These are phyloP conservation scores for Vinca minor DNA, from an alignment of 257 asterid genomes.

Conservation along the genomic window DNA sequence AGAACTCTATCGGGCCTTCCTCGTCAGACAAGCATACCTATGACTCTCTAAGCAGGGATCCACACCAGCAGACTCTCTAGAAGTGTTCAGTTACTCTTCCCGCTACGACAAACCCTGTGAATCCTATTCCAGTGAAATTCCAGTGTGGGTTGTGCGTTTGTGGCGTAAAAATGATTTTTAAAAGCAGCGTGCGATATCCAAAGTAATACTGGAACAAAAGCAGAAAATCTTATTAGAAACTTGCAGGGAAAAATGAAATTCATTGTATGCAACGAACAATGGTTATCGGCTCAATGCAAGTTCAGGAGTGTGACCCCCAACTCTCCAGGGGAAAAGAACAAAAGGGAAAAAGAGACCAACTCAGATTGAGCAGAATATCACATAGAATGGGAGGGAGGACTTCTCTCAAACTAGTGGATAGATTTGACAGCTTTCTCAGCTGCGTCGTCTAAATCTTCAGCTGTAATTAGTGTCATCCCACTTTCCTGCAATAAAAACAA, in stretches of 20 bases:
- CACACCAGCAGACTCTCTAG: no score
- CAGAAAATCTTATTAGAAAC: conserved; percentile 10
- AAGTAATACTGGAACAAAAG: not conserved
- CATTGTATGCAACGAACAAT: not conserved
- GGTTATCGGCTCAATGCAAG: not conserved
- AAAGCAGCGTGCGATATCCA: no score
- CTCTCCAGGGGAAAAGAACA: not conserved
- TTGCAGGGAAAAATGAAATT: not conserved
- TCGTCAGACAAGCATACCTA: no score
- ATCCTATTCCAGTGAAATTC: no score
- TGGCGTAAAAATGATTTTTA: no score
- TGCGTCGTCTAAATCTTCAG: conserved; percentile 91
- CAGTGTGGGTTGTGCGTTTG: no score
- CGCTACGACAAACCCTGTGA: no score
- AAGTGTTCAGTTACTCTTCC: no score
- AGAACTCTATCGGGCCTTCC: no score
- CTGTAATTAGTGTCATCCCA: conserved; percentile 79
- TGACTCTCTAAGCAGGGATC: no score
- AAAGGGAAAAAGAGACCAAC: not conserved
- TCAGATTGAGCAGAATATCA: not conserved
- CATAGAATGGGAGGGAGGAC: not conserved
- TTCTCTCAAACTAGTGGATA: conserved; percentile 24
- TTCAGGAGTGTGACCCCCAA: conserved; percentile 4
- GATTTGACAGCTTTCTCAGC: conserved; percentile 92
- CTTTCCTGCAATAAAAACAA: conserved; percentile 54